Base-by-base conservation (phyloP, 2,329 filamentous ascomycete genomes). In the Proliferodiscus dingleyae region DNA sequence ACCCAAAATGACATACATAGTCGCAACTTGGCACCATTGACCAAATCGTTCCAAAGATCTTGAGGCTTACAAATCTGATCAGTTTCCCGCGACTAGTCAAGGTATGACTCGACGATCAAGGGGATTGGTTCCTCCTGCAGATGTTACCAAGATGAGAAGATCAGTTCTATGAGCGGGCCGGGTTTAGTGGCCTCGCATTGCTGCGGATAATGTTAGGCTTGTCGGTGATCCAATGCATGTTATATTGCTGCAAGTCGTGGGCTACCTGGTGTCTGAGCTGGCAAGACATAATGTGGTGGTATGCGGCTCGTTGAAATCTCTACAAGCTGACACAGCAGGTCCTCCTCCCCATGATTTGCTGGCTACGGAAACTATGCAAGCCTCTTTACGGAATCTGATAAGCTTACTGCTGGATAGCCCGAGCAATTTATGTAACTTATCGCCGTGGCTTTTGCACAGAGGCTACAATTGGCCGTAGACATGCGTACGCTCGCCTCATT, bases 401-500 rank as follows among this genome's bases (percentile, higher is more conserved):
- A 18, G 19, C 34, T n/a, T n/a, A n/a, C n/a, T 37, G 11, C 13
- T 32, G 19, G 16, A 37, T 24, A 23, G 34, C 18, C 8, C 19
- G 19, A 23, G 9, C 18, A 24, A 3, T 37, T 15, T 37, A 37
- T 37, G 34, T 37, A n/a, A 23, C 34, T 8, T 5, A 22, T 37
- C 19, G 19, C 3, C 13, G 19, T 37, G 34, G 34, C 34, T 37
- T 37, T 22, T 4, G 10, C 15, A n/a, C 10, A 11, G 5, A 21
- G 13, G 11, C 23, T 37, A 22, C 34, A 15, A 37, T 37, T 37
- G 34, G 34, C 11, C 23, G 6, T 37, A 22, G 15, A 4, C 15
- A 21, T 37, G 34, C 34, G n/a, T n/a, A 34, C 15, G 34, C 34
- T 37, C 34, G 34, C 34, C 34, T 37, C 34, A 37, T 18, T 37